Percentiles rank a stretch among this genome's conserved stretches.
These are phyloP conservation scores for Sindora glabra DNA, from an alignment of 306 rosid species.

Conservation along the genomic window DNA sequence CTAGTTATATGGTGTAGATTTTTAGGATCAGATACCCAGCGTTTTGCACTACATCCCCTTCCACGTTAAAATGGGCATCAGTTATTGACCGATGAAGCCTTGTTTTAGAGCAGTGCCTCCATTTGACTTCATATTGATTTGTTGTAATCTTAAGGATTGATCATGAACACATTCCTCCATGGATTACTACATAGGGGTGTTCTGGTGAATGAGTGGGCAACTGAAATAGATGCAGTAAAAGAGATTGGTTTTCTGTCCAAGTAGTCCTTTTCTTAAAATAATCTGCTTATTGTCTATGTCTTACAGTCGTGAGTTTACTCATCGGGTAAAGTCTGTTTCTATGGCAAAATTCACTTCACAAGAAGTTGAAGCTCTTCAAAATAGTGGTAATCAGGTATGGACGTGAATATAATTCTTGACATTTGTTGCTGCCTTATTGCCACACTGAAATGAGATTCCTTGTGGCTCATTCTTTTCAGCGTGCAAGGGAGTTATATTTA, in stretches of 20 bases:
- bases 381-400: slow-evolving; percentile 93
- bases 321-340: slow-evolving; percentile 97
- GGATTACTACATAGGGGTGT: not conserved
- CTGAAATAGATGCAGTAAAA: not conserved
- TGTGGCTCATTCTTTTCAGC: slow-evolving; percentile 35
- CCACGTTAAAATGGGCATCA: too few relatives aligned
- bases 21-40: too few relatives aligned
- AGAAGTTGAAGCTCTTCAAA: slow-evolving; percentile 88
- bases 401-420: not conserved
- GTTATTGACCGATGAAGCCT: too few relatives aligned
- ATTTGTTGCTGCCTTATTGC: slow-evolving; percentile 5
- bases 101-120: too few relatives aligned
- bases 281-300: slow-evolving; percentile 14
- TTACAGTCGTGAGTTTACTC: slow-evolving; percentile 90
- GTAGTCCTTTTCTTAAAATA: not conserved
- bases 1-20: too few relatives aligned
- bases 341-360: slow-evolving; percentile 86
- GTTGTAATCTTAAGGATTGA: too few relatives aligned
- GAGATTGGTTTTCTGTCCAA: not conserved
- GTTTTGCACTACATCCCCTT: too few relatives aligned
- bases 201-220: not conserved
- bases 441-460: slow-evolving; percentile 16
- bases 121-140: too few relatives aligned
- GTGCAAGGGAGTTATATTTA: slow-evolving; percentile 82
- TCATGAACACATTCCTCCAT: too few relatives aligned